A percentile compares a stretch with the other conserved stretches of the same genome.
These are phyloP conservation scores for Solanum chmielewskii DNA, from an alignment of 257 asterid genomes.

Conservation along the genomic window DNA sequence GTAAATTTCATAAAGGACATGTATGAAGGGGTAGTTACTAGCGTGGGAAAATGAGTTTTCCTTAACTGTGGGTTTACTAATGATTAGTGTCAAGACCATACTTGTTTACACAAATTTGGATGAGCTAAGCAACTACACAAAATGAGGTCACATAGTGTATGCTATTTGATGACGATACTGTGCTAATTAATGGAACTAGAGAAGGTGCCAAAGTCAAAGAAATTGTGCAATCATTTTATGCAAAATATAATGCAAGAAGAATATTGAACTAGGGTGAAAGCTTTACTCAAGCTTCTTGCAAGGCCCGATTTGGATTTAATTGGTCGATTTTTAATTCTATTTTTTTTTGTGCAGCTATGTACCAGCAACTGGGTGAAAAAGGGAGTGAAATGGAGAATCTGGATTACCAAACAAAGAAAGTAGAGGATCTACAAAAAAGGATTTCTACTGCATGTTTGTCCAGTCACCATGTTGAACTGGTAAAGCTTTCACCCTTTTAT, in stretches of 20 bases:
- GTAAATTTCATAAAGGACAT: background rate
- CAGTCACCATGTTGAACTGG: slow-evolving; percentile 66
- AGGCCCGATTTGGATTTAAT: background rate
- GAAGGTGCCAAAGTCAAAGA: background rate
- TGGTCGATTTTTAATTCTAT: background rate
- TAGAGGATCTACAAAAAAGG: slow-evolving; percentile 70
- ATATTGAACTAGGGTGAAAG: background rate
- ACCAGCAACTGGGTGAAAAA: slow-evolving; percentile 79
- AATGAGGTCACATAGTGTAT: background rate
- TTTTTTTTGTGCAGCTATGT: slow-evolving; percentile 41
- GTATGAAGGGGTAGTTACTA: background rate
- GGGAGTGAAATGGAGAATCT: slow-evolving; percentile 63
- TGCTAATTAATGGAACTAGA: background rate
- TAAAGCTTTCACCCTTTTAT: slow-evolving; percentile 10
- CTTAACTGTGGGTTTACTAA: background rate
- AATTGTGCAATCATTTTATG: background rate
- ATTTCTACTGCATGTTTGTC: slow-evolving; percentile 52
- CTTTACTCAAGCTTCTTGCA: background rate
- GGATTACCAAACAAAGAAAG: slow-evolving; percentile 55
- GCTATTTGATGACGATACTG: background rate
- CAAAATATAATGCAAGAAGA: background rate
- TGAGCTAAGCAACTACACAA: background rate
- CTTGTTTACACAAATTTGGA: background rate
- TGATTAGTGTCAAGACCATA: background rate
- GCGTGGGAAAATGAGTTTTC: background rate